A percentile compares a stretch with the other conserved stretches of the same genome.
Evolutionary conservation across 805 yeast genomes (phyloP).

Genomic region (Spathaspora boniae): DNA sequence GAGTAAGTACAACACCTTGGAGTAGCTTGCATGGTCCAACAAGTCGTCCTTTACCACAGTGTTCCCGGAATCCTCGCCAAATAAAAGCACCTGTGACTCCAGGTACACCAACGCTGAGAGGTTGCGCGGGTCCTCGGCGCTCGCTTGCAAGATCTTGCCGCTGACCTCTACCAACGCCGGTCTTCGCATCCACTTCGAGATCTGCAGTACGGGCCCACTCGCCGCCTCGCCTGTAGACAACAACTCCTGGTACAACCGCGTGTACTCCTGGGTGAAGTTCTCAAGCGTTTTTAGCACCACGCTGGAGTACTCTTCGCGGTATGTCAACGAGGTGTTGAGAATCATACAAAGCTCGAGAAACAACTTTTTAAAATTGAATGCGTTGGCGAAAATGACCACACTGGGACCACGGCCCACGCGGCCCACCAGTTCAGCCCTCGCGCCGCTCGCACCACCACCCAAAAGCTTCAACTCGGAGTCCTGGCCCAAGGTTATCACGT

Average conservation of each 20-base stretch:
- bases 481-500: conserved; percentile 34
- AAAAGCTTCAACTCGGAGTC: conserved; percentile 1
- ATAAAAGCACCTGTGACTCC: conserved; percentile 18
- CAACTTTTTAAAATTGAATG: conserved; percentile 44
- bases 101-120: conserved; percentile 20
- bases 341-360: conserved; percentile 47
- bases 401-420: no score
- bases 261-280: conserved; percentile 31
- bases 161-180: conserved; percentile 26
- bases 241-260: conserved; percentile 35
- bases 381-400: conserved; percentile 34
- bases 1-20: conserved; percentile 49
- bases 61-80: conserved; percentile 12
- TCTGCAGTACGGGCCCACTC: conserved; percentile 22
- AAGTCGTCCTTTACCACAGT: conserved; percentile 45
- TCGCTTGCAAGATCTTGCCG: conserved; percentile 6
- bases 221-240: conserved; percentile 23
- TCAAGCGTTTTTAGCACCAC: conserved; percentile 37
- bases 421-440: no score
- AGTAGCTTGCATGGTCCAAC: conserved; percentile 50
- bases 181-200: conserved; percentile 30
- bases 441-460: conserved; percentile 1
- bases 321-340: conserved; percentile 58
- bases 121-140: conserved; percentile 6
- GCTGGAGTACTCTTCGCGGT: conserved; percentile 52